phyloP scores from a whole-genome alignment of 345 rosid genomes.

The Hibiscus syriacus region DNA sequence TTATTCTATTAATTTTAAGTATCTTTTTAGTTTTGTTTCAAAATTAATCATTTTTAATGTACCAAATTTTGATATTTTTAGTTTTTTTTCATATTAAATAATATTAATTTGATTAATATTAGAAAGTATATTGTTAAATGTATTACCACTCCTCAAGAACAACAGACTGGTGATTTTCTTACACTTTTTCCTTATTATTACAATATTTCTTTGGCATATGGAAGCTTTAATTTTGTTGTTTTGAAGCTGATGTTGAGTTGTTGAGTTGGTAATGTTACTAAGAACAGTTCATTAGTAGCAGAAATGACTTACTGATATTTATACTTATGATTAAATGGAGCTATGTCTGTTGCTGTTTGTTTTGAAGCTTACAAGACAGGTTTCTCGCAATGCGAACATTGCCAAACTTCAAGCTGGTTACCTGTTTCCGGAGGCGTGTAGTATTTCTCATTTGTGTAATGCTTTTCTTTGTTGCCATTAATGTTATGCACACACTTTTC shows the following conservation, averaged over 20 bases:
- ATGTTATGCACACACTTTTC: neutral
- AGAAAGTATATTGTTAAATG: conserved; percentile 34
- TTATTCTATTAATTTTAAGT: too few relatives aligned
- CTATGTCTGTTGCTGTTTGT: too few relatives aligned
- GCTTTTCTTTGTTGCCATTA: neutral
- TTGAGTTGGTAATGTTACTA: neutral
- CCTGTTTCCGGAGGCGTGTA: conserved; percentile 79
- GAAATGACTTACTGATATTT: too few relatives aligned
- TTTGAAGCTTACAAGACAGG: conserved; percentile 65
- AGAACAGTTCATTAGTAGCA: too few relatives aligned
- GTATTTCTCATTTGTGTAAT: neutral
- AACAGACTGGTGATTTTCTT: conserved; percentile 25
- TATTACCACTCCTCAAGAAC: conserved; percentile 37
- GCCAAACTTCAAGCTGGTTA: conserved; percentile 97
- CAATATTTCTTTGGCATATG: neutral
- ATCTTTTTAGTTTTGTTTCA: too few relatives aligned
- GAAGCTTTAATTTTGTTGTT: neutral
- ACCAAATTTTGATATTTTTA: too few relatives aligned
- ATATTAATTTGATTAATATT: too few relatives aligned
- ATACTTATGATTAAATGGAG: neutral
- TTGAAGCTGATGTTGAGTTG: neutral
- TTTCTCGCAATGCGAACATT: conserved; percentile 71
- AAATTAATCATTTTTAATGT: too few relatives aligned
- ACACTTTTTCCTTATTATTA: neutral
- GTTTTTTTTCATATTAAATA: too few relatives aligned